phyloP scores from a whole-genome alignment of 176 grass and related monocot species.

The Eragrostis nindensis region DNA sequence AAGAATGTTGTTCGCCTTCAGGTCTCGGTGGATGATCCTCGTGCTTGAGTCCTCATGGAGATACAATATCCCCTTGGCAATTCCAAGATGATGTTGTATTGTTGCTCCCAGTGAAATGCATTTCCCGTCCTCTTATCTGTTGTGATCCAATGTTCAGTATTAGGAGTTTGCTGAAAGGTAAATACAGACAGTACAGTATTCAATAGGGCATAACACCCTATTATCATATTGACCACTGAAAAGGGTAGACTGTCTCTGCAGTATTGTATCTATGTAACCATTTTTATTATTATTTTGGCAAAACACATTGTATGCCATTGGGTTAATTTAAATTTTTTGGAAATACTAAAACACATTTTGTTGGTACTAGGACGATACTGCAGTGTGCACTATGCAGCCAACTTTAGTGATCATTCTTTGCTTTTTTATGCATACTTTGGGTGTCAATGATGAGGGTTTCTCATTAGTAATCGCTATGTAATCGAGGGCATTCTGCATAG shows the following conservation, averaged over 20 bases:
- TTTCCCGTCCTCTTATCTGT: conserved; percentile 15
- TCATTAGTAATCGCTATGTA: not conserved
- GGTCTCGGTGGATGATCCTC: conserved; percentile 55
- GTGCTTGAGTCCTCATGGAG: conserved; percentile 53
- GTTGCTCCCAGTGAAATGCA: conserved; percentile 26
- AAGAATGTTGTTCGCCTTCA: conserved; percentile 55
- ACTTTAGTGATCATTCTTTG: not conserved
- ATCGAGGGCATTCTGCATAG: not conserved
- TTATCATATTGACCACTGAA: not conserved
- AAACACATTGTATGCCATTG: too few relatives aligned
- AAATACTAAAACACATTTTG: not conserved
- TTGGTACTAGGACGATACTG: not conserved
- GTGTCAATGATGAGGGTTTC: not conserved
- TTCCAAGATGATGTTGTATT: conserved; percentile 49
- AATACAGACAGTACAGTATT: not conserved
- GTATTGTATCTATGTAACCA: not conserved
- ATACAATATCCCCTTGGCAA: conserved; percentile 54
- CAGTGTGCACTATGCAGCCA: not conserved
- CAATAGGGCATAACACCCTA: not conserved
- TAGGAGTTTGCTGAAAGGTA: not conserved
- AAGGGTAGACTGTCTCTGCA: not conserved
- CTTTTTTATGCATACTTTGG: not conserved
- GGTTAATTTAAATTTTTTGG: too few relatives aligned
- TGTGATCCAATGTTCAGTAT: not conserved
- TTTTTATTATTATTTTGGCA: not conserved